Evolutionary conservation across 2,329 filamentous ascomycete species (phyloP).

Genomic region (Cercospora sp.): DNA sequence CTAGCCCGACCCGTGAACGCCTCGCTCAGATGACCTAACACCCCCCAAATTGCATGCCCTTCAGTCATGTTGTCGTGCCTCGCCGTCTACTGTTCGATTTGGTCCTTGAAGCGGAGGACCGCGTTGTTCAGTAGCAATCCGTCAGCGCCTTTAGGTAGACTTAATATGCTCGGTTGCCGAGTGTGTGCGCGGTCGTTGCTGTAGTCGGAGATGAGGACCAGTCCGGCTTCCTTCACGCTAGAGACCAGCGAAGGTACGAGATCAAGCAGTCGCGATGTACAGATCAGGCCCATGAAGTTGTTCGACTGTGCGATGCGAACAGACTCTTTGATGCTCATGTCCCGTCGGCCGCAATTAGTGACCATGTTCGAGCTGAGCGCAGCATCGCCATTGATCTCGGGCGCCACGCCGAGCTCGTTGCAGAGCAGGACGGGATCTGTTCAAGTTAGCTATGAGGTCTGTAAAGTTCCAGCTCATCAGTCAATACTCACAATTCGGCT

Average conservation of each 20-base stretch:
- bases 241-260: conserved; percentile 91
- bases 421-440: conserved; percentile 86
- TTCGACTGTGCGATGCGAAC: conserved; percentile 92
- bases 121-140: conserved; percentile 83
- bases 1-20: conserved; percentile 13
- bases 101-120: conserved; percentile 89
- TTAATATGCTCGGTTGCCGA: conserved; percentile 52
- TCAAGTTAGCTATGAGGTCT: conserved; percentile 20
- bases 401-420: conserved; percentile 67
- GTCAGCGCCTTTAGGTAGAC: conserved; percentile 77
- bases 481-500: conserved; percentile 75
- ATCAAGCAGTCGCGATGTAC: conserved; percentile 80
- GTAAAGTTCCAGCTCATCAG: neutral
- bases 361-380: conserved; percentile 39
- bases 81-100: conserved; percentile 56
- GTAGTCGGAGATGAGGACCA: conserved; percentile 88
- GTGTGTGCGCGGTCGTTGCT: conserved; percentile 44
- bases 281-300: conserved; percentile 97
- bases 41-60: conserved; percentile 6
- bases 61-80: neutral
- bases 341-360: conserved; percentile 66
- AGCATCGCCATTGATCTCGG: conserved; percentile 15
- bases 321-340: conserved; percentile 89
- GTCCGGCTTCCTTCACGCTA: conserved; percentile 88
- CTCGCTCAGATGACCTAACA: conserved; percentile 19